phyloP scores from a whole-genome alignment of 495 filamentous ascomycete species.

The Pseudomonodictys pantanalensis region DNA sequence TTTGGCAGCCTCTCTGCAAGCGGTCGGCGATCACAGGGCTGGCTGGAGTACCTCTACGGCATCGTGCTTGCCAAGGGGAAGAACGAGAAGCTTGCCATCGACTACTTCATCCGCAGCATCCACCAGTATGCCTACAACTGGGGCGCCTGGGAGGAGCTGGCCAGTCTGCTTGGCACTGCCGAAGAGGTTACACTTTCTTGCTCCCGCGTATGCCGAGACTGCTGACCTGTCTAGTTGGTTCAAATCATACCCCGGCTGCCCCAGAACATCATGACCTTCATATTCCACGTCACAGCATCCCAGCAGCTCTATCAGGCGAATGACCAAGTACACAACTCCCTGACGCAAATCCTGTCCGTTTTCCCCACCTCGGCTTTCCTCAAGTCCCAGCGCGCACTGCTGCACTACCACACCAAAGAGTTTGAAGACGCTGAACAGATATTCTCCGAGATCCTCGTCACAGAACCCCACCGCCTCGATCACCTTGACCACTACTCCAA shows the following conservation, averaged over 20 bases:
- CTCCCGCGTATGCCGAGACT: neutral
- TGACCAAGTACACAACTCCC: constrained; percentile 62
- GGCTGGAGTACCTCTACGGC: constrained; percentile 94
- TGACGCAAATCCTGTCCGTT: constrained; percentile 73
- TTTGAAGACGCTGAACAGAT: constrained; percentile 80
- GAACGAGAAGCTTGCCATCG: constrained; percentile 77
- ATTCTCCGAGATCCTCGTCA: constrained; percentile 74
- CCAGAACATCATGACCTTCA: constrained; percentile 84
- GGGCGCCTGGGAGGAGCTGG: constrained; percentile 92
- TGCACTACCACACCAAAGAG: constrained; percentile 93
- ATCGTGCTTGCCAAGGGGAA: constrained; percentile 87
- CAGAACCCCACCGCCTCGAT: constrained; percentile 85
- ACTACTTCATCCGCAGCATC: constrained; percentile 79
- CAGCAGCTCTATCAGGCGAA: constrained; percentile 89
- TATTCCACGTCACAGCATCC: constrained; percentile 86
- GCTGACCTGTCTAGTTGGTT: constrained; percentile 49
- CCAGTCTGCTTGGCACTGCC: constrained; percentile 67
- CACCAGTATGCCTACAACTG: constrained; percentile 89
- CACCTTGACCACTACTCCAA: constrained; percentile 93
- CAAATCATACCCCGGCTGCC: constrained; percentile 64
- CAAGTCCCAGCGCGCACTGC: constrained; percentile 79
- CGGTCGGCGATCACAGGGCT: constrained; percentile 64
- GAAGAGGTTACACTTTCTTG: constrained; percentile 63
- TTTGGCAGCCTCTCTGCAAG: constrained; percentile 61
- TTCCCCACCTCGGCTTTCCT: constrained; percentile 87